Conservation (phyloP, 176 grass and related monocot genomes). For the Aegilops bicornis region DNA sequence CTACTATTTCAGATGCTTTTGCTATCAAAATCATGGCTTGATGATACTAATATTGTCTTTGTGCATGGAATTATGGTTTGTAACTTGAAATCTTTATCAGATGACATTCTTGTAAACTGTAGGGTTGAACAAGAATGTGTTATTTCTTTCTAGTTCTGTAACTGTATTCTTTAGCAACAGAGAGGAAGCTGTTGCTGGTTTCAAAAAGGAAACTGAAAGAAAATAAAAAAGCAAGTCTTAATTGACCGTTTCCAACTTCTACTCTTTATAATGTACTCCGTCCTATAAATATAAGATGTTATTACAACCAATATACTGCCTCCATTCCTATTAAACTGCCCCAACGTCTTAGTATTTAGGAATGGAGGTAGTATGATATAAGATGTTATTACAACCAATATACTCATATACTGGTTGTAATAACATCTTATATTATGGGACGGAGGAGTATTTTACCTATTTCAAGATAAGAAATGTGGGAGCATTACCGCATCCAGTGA, state of each 20-base stretch:
- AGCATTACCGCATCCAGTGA: not conserved
- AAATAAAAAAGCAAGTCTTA: not conserved
- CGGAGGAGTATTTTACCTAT: not conserved
- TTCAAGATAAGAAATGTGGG: not conserved
- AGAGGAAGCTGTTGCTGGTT: not conserved
- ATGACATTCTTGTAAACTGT: not conserved
- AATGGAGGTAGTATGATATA: too few relatives aligned
- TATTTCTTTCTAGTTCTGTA: not conserved
- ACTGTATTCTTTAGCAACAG: slow-evolving; percentile 8
- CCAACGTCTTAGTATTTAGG: too few relatives aligned
- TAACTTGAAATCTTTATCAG: not conserved
- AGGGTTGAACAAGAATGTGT: not conserved
- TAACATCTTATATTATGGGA: too few relatives aligned
- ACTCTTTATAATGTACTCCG: not conserved
- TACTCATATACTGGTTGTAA: too few relatives aligned
- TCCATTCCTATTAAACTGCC: too few relatives aligned
- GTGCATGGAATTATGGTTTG: not conserved
- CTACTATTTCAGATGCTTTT: slow-evolving; percentile 1
- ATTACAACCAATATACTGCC: too few relatives aligned
- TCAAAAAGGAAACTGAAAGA: not conserved
- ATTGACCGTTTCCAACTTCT: not conserved
- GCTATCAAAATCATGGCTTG: slow-evolving; percentile 4
- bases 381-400: too few relatives aligned
- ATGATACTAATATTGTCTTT: not conserved
- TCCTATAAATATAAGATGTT: too few relatives aligned